These are phyloP conservation scores for Colletotrichum tamarilloi DNA, from an alignment of 2,329 filamentous ascomycete genomes.

Conservation along the genomic window DNA sequence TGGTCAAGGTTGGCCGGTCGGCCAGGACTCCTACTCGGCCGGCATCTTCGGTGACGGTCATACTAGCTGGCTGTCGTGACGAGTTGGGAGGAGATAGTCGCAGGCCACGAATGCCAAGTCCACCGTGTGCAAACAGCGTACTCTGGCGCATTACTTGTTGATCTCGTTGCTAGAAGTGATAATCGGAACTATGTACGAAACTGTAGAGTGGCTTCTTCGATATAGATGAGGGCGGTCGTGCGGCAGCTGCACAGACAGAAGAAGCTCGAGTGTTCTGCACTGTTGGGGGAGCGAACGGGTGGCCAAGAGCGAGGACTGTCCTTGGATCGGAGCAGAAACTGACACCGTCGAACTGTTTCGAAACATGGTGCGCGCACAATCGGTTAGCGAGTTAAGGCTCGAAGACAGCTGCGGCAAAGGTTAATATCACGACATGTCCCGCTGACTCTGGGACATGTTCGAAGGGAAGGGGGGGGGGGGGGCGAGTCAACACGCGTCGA, in stretches of 20 bases:
- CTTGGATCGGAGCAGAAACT: background rate
- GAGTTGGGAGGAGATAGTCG: background rate
- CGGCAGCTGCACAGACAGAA: background rate
- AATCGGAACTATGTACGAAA: background rate
- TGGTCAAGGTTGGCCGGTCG: conserved; percentile 13
- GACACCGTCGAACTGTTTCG: conserved; percentile 29
- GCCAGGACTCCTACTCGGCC: conserved; percentile 1
- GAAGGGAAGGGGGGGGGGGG: background rate
- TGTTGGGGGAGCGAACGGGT: background rate
- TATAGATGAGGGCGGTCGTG: too few relatives aligned
- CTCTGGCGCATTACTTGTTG: background rate
- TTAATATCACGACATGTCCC: conserved; percentile 36
- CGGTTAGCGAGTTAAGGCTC: conserved; percentile 16
- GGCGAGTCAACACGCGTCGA: background rate
- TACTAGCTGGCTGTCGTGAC: background rate
- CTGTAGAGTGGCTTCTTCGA: background rate
- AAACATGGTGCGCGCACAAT: conserved; percentile 26
- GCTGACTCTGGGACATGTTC: background rate
- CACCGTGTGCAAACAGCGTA: background rate
- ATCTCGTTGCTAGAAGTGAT: background rate
- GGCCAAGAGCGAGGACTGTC: background rate
- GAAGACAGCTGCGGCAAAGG: conserved; percentile 28
- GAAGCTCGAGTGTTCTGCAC: background rate
- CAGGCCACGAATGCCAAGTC: background rate
- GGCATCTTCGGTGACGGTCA: background rate